Base-by-base conservation (phyloP, 768 basidiomycete species). In the Zangia roseola region DNA sequence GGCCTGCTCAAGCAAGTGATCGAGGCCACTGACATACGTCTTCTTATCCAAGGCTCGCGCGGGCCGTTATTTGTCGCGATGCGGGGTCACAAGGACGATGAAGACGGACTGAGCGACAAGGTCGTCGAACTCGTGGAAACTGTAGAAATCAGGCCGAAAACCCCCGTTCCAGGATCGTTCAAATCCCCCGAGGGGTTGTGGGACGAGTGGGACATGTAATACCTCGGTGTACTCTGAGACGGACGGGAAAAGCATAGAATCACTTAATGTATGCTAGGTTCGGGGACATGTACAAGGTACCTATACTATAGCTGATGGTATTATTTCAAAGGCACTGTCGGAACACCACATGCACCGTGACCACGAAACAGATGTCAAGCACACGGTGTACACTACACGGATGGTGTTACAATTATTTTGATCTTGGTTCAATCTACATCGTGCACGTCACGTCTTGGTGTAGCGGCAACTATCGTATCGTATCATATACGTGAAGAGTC, bases 1-100 rank as follows among this genome's bases (percentile, higher is more conserved):
- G 84, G 87, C 5, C 67, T 78, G 43, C 80, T 93, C 17, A 80
- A 84, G n/a, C 91, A 93, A 67, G 86, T 91, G n/a, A 82, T 92
- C 37, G 86, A 89, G 59, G 89, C 76, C 1, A 56, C 59, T 10
- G 86, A 90, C 56, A 77, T 92, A 31, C 81, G 87, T 21, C 73
- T 89, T 24, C 65, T 89, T 40, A 75, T 86, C 61, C 60, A 57
- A 34, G 66, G 72, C 30, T 36, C 42, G 12, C 57, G 56, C 14
- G 77, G 79, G 43, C 72, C 80, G 6, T 72, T 88, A 20, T 61
- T 91, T 38, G 71, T 84, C 5, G 86, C 76, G 12, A 84, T 84
- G 83, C 75, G 72, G 34, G 87, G 87, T 10, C 61, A 63, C 44
- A 75, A 74, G 53, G 78, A 83, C 43, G 82, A 86, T 53, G 69